Base-by-base conservation (phyloP, 495 filamentous ascomycete species). In the Aspergillus heteromorphus region DNA sequence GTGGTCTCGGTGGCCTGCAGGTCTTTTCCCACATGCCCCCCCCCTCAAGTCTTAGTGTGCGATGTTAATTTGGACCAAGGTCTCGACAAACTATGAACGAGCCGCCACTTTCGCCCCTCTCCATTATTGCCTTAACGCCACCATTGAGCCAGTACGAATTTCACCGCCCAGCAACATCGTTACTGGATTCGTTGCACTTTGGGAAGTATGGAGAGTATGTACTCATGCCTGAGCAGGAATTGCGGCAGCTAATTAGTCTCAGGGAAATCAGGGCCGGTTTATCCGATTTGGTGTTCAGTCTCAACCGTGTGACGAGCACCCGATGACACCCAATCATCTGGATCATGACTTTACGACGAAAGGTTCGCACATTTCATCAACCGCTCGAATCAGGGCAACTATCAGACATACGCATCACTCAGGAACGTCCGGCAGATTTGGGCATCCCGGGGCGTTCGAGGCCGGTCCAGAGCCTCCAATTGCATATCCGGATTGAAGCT, bases 391-490 rank as follows among this genome's bases (percentile, higher is more conserved):
- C 19, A 25, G 2, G 49, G 16, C 25, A 45, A 56, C 30, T 58
- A 56, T 51, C 56, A 59, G 38, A 63, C 60, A 41, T 59, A 49
- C 42, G 56, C 60, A 29, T 54, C 56, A 18, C 49, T 63, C 11
- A 56, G 42, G 21, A 51, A 52, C 9, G 48, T 63, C 27, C 56
- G 57, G 49, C 59, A 29, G 25, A 60, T 60, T 14, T 30, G 49
- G 31, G 60, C 53, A 30, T 59, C 56, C 4, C 57, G 3, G 9
- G 53, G 60, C 34, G 54, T 54, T 7, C 13, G 29, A 34, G 56
- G 56, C 11, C 47, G 45, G 40, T 61, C 47, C 4, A 54, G 58
- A 49, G 40, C 45, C 17, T 16, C 30, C 8, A 45, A 43, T 54
- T 23, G 41, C 30, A 59, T 63, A 45, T 49, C 56, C 19, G 60